Evolutionary conservation across 106 monocot species (phyloP).

Genomic region (Hemerocallis citrina): DNA sequence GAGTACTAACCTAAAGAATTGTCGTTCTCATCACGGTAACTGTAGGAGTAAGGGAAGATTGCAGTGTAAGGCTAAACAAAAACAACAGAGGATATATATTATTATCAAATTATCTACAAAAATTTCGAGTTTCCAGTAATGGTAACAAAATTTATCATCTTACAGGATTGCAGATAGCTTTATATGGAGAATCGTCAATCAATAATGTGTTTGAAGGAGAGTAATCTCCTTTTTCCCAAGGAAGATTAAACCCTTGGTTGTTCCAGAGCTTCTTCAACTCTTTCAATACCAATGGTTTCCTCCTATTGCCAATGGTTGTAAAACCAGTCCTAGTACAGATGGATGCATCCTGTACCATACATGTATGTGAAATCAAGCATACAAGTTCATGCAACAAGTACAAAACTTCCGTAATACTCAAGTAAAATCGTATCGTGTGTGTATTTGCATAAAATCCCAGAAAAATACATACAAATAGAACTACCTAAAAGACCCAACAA

Average conservation of each 20-base stretch:
- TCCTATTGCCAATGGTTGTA: conserved; percentile 27
- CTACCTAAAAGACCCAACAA: too few species aligned
- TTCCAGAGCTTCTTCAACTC: conserved; percentile 56
- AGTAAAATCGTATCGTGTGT: too few species aligned
- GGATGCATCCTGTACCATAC: conserved; percentile 26
- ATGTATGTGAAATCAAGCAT: neutral
- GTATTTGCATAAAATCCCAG: too few species aligned
- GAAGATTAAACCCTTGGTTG: conserved; percentile 25
- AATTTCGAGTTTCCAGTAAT: neutral
- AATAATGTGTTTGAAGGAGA: conserved; percentile 44
- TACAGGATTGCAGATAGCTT: conserved; percentile 61
- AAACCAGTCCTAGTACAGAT: conserved; percentile 39
- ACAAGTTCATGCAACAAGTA: too few species aligned
- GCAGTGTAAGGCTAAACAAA: conserved; percentile 31
- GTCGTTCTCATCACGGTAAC: conserved; percentile 19
- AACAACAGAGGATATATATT: neutral
- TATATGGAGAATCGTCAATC: conserved; percentile 60
- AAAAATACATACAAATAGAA: too few species aligned
- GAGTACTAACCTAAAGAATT: conserved; percentile 35
- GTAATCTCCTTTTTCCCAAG: conserved; percentile 45
- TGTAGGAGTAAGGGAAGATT: conserved; percentile 44
- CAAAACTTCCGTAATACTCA: too few species aligned
- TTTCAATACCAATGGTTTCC: conserved; percentile 60
- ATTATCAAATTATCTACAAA: neutral
- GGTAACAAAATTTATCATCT: neutral